These are phyloP conservation scores for Suillus ampliporus DNA, from an alignment of 768 basidiomycete genomes.

Conservation along the genomic window DNA sequence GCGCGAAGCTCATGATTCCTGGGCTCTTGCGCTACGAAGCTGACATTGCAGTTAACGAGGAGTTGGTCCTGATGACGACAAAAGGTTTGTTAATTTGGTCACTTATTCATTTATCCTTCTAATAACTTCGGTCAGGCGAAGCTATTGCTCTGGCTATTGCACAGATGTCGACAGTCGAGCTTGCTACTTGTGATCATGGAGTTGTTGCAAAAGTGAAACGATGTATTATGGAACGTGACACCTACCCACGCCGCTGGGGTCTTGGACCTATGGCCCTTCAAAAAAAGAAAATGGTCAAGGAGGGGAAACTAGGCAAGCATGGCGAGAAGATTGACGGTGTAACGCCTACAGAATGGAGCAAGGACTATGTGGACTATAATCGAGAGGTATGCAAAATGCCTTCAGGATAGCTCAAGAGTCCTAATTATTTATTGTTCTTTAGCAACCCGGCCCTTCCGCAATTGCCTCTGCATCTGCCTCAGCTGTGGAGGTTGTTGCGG, in stretches of 20 bases:
- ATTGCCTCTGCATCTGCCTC: constrained; percentile 27
- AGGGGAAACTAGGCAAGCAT: constrained; percentile 95
- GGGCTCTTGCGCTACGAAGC: constrained; percentile 95
- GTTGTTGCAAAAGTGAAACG: constrained; percentile 99
- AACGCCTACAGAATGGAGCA: constrained; percentile 91
- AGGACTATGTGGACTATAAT: constrained; percentile 93
- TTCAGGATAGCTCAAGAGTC: constrained; percentile 16
- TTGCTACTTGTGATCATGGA: constrained; percentile 97
- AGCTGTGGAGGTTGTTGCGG: constrained; percentile 30
- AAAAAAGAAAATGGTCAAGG: constrained; percentile 98
- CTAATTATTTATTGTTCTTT: constrained; percentile 19
- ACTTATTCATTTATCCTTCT: constrained; percentile 1
- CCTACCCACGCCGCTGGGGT: constrained; percentile 98
- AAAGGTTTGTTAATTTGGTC: constrained; percentile 64
- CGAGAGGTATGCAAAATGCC: constrained; percentile 56
- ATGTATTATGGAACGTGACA: constrained; percentile 99
- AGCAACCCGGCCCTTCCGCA: constrained; percentile 48
- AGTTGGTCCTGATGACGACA: constrained; percentile 98
- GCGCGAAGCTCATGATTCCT: constrained; percentile 99
- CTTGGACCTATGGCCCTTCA: constrained; percentile 96
- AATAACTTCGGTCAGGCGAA: constrained; percentile 58
- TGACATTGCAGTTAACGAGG: constrained; percentile 93
- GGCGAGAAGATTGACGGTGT: constrained; percentile 87
- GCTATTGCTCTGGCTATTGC: constrained; percentile 94
- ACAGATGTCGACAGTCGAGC: constrained; percentile 98